Evolutionary conservation across 768 basidiomycete genomes (phyloP).

Genomic region (Clitopilus hobsonii): DNA sequence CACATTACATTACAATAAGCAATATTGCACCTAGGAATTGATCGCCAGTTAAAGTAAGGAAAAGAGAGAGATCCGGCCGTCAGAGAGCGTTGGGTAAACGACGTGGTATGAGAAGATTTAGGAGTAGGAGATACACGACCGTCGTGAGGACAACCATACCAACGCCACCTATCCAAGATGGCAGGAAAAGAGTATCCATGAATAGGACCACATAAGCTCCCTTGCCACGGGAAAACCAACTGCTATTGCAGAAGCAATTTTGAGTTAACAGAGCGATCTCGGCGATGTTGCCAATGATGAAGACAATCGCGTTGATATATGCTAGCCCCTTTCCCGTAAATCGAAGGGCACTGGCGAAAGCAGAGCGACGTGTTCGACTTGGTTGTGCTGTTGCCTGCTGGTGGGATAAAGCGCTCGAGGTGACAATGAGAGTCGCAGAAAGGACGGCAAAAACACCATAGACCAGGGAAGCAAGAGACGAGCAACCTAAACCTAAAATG

Average conservation of each 20-base stretch:
- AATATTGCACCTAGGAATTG: too few species aligned
- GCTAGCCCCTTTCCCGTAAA: not conserved
- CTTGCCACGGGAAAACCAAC: not conserved
- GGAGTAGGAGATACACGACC: not conserved
- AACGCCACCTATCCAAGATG: not conserved
- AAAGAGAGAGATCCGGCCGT: too few species aligned
- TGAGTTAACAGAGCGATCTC: not conserved
- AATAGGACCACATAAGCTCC: not conserved
- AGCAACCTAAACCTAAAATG: slow-evolving; percentile 15
- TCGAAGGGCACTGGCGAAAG: not conserved
- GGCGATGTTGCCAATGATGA: not conserved
- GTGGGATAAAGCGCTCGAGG: slow-evolving; percentile 18
- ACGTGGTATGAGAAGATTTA: not conserved
- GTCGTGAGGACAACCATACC: not conserved
- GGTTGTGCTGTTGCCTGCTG: not conserved
- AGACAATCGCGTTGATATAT: not conserved
- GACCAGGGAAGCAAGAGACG: slow-evolving; percentile 15
- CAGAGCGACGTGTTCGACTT: not conserved
- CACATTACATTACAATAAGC: too few species aligned
- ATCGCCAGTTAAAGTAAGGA: too few species aligned
- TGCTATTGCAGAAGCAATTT: not conserved
- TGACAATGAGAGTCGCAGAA: slow-evolving; percentile 16
- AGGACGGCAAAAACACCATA: slow-evolving; percentile 17
- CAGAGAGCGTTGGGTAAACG: too few species aligned
- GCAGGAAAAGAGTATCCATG: not conserved